These are phyloP conservation scores for Mortierella sp. DNA, from an alignment of 371 early-diverging fungal species.

Conservation along the genomic window DNA sequence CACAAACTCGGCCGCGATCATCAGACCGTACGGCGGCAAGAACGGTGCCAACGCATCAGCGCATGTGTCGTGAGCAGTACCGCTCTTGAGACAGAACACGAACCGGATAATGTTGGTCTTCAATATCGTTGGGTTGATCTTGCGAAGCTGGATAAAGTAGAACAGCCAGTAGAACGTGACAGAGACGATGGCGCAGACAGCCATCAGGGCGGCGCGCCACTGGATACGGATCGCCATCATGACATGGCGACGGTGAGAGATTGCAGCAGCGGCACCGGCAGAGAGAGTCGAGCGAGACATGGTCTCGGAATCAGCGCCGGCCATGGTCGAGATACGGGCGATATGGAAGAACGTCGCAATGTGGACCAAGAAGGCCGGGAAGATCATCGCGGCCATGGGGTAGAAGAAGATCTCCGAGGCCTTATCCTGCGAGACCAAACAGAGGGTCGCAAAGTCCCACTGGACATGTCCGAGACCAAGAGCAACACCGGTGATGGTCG, in stretches of 20 bases:
- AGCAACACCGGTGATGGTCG: conserved; percentile 63
- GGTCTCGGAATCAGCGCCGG: conserved; percentile 64
- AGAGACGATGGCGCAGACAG: conserved; percentile 62
- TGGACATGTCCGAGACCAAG: conserved; percentile 65
- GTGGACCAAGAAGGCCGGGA: conserved; percentile 71
- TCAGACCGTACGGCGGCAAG: conserved; percentile 68
- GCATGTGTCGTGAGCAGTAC: conserved; percentile 58
- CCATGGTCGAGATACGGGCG: conserved; percentile 64
- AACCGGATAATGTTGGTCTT: conserved; percentile 57
- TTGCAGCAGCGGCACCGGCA: conserved; percentile 59
- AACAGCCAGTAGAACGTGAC: conserved; percentile 71
- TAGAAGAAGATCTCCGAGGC: conserved; percentile 72
- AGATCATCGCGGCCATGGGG: conserved; percentile 70
- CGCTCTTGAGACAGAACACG: conserved; percentile 63
- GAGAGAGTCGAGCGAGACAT: conserved; percentile 62
- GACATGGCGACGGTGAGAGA: conserved; percentile 68
- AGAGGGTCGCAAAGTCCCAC: conserved; percentile 73
- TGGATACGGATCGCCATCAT: conserved; percentile 74
- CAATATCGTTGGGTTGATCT: conserved; percentile 48
- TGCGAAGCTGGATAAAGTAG: conserved; percentile 68
- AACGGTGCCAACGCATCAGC: conserved; percentile 35
- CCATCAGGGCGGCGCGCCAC: conserved; percentile 77
- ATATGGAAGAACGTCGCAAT: conserved; percentile 74
- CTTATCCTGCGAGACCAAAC: conserved; percentile 64
- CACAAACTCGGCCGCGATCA: conserved; percentile 71